Evolutionary conservation across 177 flowering plant species (phyloP).

Genomic region (Telopea speciosissima): DNA sequence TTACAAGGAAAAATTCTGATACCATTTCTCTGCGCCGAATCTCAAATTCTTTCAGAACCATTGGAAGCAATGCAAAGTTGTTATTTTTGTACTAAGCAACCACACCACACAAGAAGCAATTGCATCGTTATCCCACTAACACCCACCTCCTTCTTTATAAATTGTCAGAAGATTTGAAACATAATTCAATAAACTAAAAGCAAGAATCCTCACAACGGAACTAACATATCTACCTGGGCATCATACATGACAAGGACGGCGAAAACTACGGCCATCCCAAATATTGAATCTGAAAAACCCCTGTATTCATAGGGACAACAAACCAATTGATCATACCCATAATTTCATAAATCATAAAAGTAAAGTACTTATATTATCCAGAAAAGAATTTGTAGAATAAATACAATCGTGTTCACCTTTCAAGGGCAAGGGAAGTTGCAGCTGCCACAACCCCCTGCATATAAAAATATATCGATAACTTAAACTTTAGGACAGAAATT

Average conservation of each 20-base stretch:
- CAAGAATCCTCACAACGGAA: background rate
- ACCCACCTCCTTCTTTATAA: no score
- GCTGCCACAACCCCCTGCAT: slow-evolving; percentile 67
- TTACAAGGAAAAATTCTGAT: no score
- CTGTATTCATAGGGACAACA: slow-evolving; percentile 23
- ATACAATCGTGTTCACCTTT: slow-evolving; percentile 40
- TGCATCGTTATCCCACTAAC: no score
- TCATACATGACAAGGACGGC: slow-evolving; percentile 88
- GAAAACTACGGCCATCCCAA: slow-evolving; percentile 68
- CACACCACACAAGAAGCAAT: no score
- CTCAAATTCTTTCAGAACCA: no score
- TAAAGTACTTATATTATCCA: background rate
- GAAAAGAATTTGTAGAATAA: background rate
- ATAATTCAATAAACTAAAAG: background rate
- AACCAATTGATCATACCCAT: background rate
- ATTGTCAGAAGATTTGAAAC: background rate
- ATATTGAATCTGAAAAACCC: slow-evolving; percentile 77
- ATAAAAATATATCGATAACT: background rate
- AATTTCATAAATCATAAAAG: background rate
- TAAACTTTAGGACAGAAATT: background rate
- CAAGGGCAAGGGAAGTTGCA: slow-evolving; percentile 68
- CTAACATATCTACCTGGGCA: slow-evolving; percentile 57
- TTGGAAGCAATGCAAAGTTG: no score
- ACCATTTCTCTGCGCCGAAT: no score
- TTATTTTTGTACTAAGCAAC: no score